Percentiles rank a stretch among this genome's conserved stretches.
Evolutionary conservation across 495 filamentous ascomycete genomes (phyloP).

Genomic region (Talaromyces borbonicus): DNA sequence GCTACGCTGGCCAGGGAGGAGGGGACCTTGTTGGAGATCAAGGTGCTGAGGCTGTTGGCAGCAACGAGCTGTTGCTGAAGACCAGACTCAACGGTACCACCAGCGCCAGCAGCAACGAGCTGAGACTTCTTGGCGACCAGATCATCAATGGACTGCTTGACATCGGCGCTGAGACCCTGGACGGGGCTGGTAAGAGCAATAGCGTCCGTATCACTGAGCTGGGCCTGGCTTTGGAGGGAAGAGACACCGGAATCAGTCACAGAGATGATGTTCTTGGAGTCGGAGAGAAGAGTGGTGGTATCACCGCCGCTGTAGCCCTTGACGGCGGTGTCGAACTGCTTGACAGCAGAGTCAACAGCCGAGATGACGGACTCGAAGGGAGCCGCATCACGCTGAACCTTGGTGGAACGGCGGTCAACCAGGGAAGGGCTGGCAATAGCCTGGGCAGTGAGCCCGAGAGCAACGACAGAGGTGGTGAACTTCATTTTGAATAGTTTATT

Average conservation of each 20-base stretch:
- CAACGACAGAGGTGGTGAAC: constrained; percentile 23
- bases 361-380: constrained; percentile 22
- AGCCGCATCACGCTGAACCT: constrained; percentile 22
- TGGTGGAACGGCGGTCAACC: constrained; percentile 11
- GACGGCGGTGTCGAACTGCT: constrained; percentile 25
- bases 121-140: constrained; percentile 24
- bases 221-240: constrained; percentile 12
- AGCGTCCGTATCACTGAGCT: constrained; percentile 21
- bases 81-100: constrained; percentile 14
- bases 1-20: constrained; percentile 16
- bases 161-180: constrained; percentile 21
- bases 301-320: constrained; percentile 25
- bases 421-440: constrained; percentile 18
- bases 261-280: constrained; percentile 22
- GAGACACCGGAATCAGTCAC: constrained; percentile 23
- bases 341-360: constrained; percentile 20
- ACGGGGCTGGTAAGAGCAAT: constrained; percentile 23
- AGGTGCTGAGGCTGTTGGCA: constrained; percentile 21
- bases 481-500: constrained; percentile 27
- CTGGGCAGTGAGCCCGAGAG: constrained; percentile 19
- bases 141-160: constrained; percentile 20
- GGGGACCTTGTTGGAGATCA: constrained; percentile 27
- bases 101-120: constrained; percentile 24
- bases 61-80: constrained; percentile 23
- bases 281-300: constrained; percentile 18